phyloP scores from a whole-genome alignment of 164 flowering plant species.

The Brasenia schreberi region DNA sequence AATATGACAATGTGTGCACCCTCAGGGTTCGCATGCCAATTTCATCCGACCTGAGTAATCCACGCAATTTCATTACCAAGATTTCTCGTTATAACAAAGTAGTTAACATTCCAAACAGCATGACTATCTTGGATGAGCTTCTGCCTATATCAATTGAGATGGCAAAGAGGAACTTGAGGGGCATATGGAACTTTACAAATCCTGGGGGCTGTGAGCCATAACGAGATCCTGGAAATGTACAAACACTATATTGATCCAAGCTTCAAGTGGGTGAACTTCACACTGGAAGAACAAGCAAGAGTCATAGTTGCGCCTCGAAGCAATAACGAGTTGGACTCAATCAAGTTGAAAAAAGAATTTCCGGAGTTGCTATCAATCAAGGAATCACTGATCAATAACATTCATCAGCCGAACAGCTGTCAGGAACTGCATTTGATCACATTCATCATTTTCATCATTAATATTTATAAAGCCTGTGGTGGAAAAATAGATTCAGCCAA shows the following conservation, averaged over 20 bases:
- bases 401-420: background rate
- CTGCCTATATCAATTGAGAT: constrained; percentile 64
- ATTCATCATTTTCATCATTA: background rate
- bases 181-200: constrained; percentile 68
- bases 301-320: constrained; percentile 62
- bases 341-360: constrained; percentile 54
- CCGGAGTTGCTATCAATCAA: constrained; percentile 56
- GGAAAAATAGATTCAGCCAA: background rate
- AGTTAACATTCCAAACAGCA: constrained; percentile 67
- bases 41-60: constrained; percentile 57
- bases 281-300: constrained; percentile 63
- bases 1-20: constrained; percentile 62
- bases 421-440: background rate
- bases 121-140: constrained; percentile 66
- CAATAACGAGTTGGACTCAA: constrained; percentile 64
- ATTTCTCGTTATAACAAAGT: constrained; percentile 51
- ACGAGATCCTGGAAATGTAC: constrained; percentile 69
- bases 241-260: constrained; percentile 37
- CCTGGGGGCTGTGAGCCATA: constrained; percentile 70
- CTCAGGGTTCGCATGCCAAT: constrained; percentile 68
- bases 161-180: constrained; percentile 57
- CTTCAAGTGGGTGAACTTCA: constrained; percentile 51
- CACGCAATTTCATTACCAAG: constrained; percentile 67
- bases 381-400: constrained; percentile 30
- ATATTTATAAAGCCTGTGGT: no score